Evolutionary conservation across 441 rosid species (phyloP).

Genomic region (Omphalea diandra): DNA sequence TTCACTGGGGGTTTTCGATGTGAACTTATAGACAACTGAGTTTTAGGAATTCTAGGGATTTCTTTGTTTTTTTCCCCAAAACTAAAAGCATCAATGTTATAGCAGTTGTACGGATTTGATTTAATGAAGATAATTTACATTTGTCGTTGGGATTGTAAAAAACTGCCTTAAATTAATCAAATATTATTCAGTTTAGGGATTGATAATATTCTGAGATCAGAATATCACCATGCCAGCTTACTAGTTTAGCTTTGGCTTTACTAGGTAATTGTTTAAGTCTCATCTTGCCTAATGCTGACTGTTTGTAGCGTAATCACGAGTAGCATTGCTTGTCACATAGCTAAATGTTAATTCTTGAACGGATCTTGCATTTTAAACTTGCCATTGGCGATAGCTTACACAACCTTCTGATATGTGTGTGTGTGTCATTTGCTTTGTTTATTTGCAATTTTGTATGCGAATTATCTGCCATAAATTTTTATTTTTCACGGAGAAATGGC

Average conservation of each 20-base stretch:
- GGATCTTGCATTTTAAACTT: not conserved
- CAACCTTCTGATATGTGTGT: not conserved
- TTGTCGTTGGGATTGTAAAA: not conserved
- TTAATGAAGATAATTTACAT: not conserved
- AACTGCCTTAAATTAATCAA: not conserved
- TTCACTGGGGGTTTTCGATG: not conserved
- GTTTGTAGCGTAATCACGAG: not conserved
- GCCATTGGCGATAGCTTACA: no score
- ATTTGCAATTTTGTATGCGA: not conserved
- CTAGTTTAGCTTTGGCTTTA: not conserved
- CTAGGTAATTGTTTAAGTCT: not conserved
- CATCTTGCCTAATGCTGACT: no score
- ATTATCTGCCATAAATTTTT: not conserved
- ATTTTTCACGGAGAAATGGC: not conserved
- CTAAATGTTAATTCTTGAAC: not conserved
- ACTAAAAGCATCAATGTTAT: no score
- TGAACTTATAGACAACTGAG: not conserved
- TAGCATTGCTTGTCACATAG: not conserved
- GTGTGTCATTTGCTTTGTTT: not conserved
- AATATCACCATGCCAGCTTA: not conserved
- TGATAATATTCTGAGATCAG: not conserved
- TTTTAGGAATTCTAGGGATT: slow-evolving; percentile 1
- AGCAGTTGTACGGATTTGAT: not conserved
- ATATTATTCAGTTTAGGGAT: not conserved
- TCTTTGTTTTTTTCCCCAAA: no score